These are phyloP conservation scores for Microstegium vimineum DNA, from an alignment of 176 grass and related monocot species.

Conservation along the genomic window DNA sequence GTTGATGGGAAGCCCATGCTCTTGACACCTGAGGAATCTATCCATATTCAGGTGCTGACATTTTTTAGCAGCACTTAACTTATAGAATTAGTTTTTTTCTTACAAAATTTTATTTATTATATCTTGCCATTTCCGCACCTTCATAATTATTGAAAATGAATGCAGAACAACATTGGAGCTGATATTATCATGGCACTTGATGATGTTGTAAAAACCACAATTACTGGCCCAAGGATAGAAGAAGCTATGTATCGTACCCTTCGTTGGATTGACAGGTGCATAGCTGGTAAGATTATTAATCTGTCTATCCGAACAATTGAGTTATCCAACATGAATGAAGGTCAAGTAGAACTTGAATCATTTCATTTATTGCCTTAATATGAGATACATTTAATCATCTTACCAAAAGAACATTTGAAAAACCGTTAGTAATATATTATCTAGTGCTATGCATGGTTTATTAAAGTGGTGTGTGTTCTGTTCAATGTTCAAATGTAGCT, in stretches of 20 bases:
- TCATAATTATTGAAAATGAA: slow-evolving; percentile 20
- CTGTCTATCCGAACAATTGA: background rate
- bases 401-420: slow-evolving; percentile 12
- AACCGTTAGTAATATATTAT: background rate
- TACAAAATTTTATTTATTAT: background rate
- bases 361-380: slow-evolving; percentile 6
- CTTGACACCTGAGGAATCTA: slow-evolving; percentile 91
- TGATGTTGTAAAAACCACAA: slow-evolving; percentile 98
- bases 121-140: background rate
- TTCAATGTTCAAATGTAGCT: slow-evolving; percentile 65
- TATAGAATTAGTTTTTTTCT: slow-evolving; percentile 6
- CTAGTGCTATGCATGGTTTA: slow-evolving; percentile 9
- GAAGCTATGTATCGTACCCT: slow-evolving; percentile 98
- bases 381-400: slow-evolving; percentile 13
- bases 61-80: slow-evolving; percentile 14
- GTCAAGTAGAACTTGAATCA: background rate
- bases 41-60: slow-evolving; percentile 78
- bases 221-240: slow-evolving; percentile 94
- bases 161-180: slow-evolving; percentile 97
- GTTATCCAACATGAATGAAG: background rate
- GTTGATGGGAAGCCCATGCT: slow-evolving; percentile 98
- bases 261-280: slow-evolving; percentile 99
- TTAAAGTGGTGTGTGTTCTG: slow-evolving; percentile 3
- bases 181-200: slow-evolving; percentile 99
- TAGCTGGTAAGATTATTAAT: slow-evolving; percentile 65